Conservation (phyloP, 2,329 filamentous ascomycete species). For the Alternaria incomplexa region DNA sequence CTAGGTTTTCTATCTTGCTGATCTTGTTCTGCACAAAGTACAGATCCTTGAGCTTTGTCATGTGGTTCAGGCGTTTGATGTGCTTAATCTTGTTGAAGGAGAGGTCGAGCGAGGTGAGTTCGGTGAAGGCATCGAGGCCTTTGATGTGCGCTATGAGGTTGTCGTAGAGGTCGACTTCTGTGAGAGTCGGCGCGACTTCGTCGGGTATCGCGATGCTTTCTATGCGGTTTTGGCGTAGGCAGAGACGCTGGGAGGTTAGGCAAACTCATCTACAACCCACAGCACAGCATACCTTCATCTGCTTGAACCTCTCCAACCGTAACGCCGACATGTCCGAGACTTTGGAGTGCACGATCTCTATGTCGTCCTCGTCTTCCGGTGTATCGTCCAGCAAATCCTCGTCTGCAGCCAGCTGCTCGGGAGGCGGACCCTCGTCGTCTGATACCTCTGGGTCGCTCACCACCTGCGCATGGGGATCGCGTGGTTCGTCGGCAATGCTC, state of each 20-base stretch:
- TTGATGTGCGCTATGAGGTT: conserved; percentile 89
- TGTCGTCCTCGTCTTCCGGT: conserved; percentile 62
- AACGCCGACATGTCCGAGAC: conserved; percentile 79
- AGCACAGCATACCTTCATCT: conserved; percentile 62
- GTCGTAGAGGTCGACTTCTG: conserved; percentile 94
- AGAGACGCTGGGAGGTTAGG: conserved; percentile 64
- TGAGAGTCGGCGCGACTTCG: conserved; percentile 68
- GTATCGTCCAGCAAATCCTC: conserved; percentile 66
- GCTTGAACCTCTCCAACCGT: conserved; percentile 80
- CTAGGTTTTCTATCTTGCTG: conserved; percentile 81
- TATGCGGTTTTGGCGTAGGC: conserved; percentile 92
- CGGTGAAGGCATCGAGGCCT: conserved; percentile 77
- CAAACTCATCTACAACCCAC: background rate
- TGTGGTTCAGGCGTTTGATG: conserved; percentile 84
- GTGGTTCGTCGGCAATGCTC: conserved; percentile 47
- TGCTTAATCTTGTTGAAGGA: conserved; percentile 99
- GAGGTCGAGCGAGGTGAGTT: conserved; percentile 82
- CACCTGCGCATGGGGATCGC: conserved; percentile 64
- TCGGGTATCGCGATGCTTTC: conserved; percentile 77
- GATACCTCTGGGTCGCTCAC: conserved; percentile 86
- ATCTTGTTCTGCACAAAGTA: conserved; percentile 98
- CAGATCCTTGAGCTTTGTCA: conserved; percentile 79
- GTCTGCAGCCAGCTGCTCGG: conserved; percentile 42
- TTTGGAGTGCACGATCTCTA: conserved; percentile 88
- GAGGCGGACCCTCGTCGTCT: conserved; percentile 61